Evolutionary conservation across 179 eudicot genomes (phyloP), one percentile per base, ranked within the genome.

Genomic region (Spergularia azorica): DNA sequence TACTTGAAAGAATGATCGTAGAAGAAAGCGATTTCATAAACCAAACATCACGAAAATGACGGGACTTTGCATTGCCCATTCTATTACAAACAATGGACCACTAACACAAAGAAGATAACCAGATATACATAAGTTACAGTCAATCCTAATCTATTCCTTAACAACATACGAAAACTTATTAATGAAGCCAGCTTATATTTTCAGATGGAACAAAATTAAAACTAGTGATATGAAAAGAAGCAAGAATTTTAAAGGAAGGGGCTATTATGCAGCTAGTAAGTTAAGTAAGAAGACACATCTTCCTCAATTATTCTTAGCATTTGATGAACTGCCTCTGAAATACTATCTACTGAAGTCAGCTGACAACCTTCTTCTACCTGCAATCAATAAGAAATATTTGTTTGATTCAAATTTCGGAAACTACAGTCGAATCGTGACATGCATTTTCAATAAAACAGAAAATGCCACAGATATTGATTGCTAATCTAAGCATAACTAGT

Each of bases 361-460:
- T 86, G 90, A 88, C 98, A 89, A 13, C 90, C 97, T 89, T 93
- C 99, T 81, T 93, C 99, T 75, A 91, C 93, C 99, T 95, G 88
- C 89, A 86, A 63, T 74, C 87, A 86, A 56, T 77, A 21, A 73
- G 70, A 76, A 79, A 67, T 50, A 62, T 75, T 26, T 79, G 73
- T 51, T 73, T 79, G 43, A 17, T 46, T 72, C 16, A 21, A 59
- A 66, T 67, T 72, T 67, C 78, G 76, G 32, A 0, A 70, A 60
- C 56, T 55, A 16, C 73, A 62, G 17, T 9, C 63, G 69, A 67
- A 55, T 43, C 51, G 32, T 26, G 32, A 64, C 18, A 74, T 54
- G 26, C 67, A 69, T 39, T 55, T 62, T 1, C 14, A 57, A 6
- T 57, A 9, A 16, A 4, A 43, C 48, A 43, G 48, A 3, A 43